These are phyloP conservation scores for Firmiana major DNA, from an alignment of 345 rosid species.

Conservation along the genomic window DNA sequence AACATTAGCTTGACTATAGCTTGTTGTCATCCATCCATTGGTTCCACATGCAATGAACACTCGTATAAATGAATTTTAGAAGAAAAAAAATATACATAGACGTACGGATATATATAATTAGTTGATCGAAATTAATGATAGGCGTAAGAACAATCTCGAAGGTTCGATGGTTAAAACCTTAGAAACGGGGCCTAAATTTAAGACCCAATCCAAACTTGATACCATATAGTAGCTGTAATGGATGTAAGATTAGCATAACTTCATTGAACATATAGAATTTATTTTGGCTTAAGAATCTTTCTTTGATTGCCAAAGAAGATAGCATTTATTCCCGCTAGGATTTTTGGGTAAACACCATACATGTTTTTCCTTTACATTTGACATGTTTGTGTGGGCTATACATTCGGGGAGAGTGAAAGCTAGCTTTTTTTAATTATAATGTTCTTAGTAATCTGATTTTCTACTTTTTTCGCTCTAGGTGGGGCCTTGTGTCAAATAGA, in stretches of 20 bases:
- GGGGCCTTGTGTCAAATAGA: slow-evolving; percentile 22
- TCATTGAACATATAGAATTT: slow-evolving; percentile 30
- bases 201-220: not conserved
- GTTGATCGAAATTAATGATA: too few relatives aligned
- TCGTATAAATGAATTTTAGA: not conserved
- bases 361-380: slow-evolving; percentile 9
- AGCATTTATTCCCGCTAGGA: slow-evolving; percentile 60
- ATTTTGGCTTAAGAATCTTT: slow-evolving; percentile 33
- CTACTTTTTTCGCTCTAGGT: slow-evolving; percentile 8
- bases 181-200: not conserved
- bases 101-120: not conserved
- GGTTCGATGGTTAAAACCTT: not conserved
- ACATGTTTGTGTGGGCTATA: slow-evolving; percentile 13
- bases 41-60: not conserved
- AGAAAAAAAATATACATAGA: not conserved
- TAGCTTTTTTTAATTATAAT: not conserved
- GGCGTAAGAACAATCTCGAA: not conserved
- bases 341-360: slow-evolving; percentile 21
- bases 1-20: not conserved
- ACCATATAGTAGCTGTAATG: not conserved
- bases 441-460: slow-evolving; percentile 21
- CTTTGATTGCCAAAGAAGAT: slow-evolving; percentile 77
- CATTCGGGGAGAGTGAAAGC: not conserved
- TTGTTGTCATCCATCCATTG: slow-evolving; percentile 13
- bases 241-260: slow-evolving; percentile 27